Evolutionary conservation across 352 stramenopile species (phyloP).

Genomic region (Globisporangium lucens): DNA sequence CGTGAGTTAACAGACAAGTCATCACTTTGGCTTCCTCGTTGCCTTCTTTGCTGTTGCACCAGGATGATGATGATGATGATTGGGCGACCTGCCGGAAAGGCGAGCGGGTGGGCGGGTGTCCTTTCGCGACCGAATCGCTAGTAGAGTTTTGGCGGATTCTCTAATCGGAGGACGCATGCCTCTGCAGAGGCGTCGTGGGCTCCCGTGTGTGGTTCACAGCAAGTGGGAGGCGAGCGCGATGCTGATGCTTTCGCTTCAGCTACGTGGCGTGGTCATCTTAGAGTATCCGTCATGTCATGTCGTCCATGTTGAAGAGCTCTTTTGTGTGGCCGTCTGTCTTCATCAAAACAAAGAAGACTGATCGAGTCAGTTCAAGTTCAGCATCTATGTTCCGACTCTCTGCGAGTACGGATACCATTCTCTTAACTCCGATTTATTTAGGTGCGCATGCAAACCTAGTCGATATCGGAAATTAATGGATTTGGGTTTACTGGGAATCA

Average conservation of each 20-base stretch:
- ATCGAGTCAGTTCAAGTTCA: not conserved
- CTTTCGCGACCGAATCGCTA: not conserved
- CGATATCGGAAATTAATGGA: too few species aligned
- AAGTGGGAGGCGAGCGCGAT: not conserved
- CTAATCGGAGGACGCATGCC: not conserved
- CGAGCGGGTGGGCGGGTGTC: not conserved
- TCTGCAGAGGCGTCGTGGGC: not conserved
- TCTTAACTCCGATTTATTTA: too few species aligned
- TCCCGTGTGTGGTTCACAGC: not conserved
- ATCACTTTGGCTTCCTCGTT: not conserved
- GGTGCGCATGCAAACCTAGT: too few species aligned
- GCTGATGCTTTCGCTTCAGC: not conserved
- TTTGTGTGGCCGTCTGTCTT: not conserved
- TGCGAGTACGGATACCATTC: too few species aligned
- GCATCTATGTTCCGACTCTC: not conserved
- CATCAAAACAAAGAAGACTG: not conserved
- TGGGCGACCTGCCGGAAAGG: not conserved
- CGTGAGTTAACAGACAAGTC: not conserved
- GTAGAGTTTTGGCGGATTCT: slow-evolving; percentile 8
- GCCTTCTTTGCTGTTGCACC: not conserved
- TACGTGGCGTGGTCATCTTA: not conserved
- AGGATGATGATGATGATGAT: not conserved
- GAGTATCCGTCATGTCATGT: not conserved
- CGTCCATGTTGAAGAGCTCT: not conserved
- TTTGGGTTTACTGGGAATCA: not conserved